Base-by-base conservation (phyloP, 2,329 filamentous ascomycete species). In the Aureobasidium sp. region DNA sequence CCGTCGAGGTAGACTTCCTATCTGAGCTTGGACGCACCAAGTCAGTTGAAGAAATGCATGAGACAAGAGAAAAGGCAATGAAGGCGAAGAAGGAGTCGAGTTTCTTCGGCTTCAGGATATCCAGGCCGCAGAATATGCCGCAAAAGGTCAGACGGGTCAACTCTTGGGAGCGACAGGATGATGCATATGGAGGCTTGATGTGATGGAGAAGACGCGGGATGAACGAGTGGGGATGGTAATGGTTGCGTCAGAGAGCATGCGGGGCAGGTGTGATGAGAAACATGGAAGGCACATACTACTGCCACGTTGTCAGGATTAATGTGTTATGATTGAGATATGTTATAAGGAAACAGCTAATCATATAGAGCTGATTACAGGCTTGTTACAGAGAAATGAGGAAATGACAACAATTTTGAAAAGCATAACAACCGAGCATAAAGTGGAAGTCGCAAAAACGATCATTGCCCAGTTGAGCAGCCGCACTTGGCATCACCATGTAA, bases 1-100 rank as follows among this genome's bases (percentile, higher is more conserved):
- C 55, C 15, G 20, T 59, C 2, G 55, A 59, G 24, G 44, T 59
- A 4, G 55, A 59, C 32, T 59, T 47, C 8, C 3, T 59, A 24
- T 47, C 43, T 12, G 55, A 59, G 13, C 44, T 59, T 2, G 55
- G 55, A 47, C 41, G 55, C 29, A 59, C 55, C 13, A 37, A 48
- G 5, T 47, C 43, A 3, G 55, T 59, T 2, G 43, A 59, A 12
- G 55, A 59, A 17, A 59, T 59, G 55, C 63, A 62, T 24, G 63
- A 64, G 36, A 62, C 53, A 9, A 55, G 63, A 26, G 51, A 59
- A 29, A 63, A 60, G 46, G 63, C 63, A 2, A 60, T 64, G 47
- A 61, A 64, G 48, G 13, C 48, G 10, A 59, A 59, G 55, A 44
- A 48, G 5, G 44, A 39, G 13, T 59, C 55, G 15, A 39, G 37